These are phyloP conservation scores for Phytophthora pini DNA, from an alignment of 352 stramenopile genomes.

Conservation along the genomic window DNA sequence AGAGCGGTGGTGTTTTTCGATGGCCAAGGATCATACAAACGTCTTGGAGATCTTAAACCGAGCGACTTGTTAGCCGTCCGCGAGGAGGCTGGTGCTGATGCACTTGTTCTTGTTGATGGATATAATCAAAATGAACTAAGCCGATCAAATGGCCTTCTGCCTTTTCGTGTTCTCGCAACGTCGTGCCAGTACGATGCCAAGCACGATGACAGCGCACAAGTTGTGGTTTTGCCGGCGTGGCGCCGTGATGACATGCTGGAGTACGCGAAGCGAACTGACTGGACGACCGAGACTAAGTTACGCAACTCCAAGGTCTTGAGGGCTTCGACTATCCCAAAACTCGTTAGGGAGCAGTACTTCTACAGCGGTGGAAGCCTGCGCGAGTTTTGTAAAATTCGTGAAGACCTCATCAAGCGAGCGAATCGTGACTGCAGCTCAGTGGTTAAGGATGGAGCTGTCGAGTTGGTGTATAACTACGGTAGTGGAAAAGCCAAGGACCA, in stretches of 20 bases:
- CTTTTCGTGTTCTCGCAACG: background rate
- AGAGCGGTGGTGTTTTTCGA: too few species aligned
- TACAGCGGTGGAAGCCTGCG: constrained; percentile 31
- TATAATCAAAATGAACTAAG: too few species aligned
- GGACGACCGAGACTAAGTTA: constrained; percentile 18
- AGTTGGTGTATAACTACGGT: constrained; percentile 21
- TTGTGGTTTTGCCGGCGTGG: background rate
- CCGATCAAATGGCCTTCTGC: too few species aligned
- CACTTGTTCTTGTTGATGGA: background rate
- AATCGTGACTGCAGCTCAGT: constrained; percentile 1
- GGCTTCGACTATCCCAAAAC: background rate
- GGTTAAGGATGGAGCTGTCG: background rate
- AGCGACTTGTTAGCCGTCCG: too few species aligned
- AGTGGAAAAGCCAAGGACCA: constrained; percentile 4
- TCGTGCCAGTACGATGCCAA: background rate
- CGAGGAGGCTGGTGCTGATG: background rate
- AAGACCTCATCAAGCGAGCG: too few species aligned
- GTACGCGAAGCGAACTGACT: constrained; percentile 26
- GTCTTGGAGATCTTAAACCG: too few species aligned
- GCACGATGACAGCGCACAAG: background rate
- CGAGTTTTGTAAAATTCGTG: constrained; percentile 15
- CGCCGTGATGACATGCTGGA: background rate
- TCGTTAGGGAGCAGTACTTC: constrained; percentile 13
- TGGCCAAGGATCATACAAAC: too few species aligned
- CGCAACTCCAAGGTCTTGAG: constrained; percentile 4